Evolutionary conservation across 2,329 filamentous ascomycete genomes (phyloP), one percentile per base, ranked within the genome.

Genomic region (Claviceps capensis): DNA sequence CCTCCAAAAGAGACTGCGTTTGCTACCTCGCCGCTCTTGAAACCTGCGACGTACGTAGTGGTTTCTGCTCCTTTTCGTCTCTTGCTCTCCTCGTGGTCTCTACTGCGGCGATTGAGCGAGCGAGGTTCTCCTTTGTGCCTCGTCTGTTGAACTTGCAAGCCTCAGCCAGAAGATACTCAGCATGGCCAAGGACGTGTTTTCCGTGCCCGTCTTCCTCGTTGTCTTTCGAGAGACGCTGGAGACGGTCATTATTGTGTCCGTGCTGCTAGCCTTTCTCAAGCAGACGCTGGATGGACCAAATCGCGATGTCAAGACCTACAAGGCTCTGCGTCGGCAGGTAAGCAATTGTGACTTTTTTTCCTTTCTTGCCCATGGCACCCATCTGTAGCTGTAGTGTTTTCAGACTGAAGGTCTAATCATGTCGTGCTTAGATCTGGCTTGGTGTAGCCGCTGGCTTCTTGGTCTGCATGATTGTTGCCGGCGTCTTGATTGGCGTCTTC

Each of bases 181-280:
- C 57, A 82, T 78, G 71, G 82, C 83, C 65, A 74, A 77, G 55
- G 78, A 85, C 64, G 81, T 89, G 53, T 89, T 89, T 66, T 78
- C 85, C 56, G 81, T 88, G 22, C 85, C 85, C 57, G 80, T 95
- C 52, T 95, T 95, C 72, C 90, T 95, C 72, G 86, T 95, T 65
- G 83, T 87, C 69, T 93, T 95, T 65, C 82, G 89, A 63, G 89
- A 95, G 70, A 81, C 82, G 43, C 72, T 95, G 47, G 88, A 95
- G 72, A 86, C 85, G 1, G 83, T 79, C 61, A 88, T 95, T 62
- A 86, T 95, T 60, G 81, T 94, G 56, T 91, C 88, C 0, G 85
- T 95, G n/a, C 73, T 95, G 37, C 77, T 95, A 42, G 81, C 88
- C 22, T 94, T 93, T 65, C 71, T 94, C 53, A 93, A 91, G 67